Conservation (phyloP, 192 early-diverging fungal genomes). For the Nowakowskiella sp. region DNA sequence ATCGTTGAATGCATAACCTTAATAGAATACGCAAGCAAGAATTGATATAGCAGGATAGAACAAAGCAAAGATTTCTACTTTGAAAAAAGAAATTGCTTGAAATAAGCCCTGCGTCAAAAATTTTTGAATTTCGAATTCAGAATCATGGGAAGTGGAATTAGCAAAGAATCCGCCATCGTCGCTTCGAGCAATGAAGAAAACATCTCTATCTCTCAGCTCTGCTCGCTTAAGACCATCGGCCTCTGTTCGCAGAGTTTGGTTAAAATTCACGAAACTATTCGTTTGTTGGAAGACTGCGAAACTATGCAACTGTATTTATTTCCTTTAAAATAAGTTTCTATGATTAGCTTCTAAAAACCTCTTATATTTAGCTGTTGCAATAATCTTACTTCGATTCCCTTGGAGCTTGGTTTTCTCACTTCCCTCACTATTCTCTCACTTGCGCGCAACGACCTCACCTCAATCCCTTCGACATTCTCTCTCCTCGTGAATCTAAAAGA, state of each 20-base stretch:
- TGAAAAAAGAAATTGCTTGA: no score
- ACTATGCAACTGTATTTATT: slow-evolving; percentile 62
- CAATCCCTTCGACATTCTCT: slow-evolving; percentile 61
- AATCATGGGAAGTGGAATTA: no score
- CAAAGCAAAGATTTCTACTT: no score
- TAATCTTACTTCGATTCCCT: slow-evolving; percentile 56
- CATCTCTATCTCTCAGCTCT: no score
- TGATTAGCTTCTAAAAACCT: slow-evolving; percentile 3
- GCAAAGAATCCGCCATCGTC: no score
- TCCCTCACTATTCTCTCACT: slow-evolving; percentile 59
- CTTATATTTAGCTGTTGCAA: slow-evolving; percentile 63
- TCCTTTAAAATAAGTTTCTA: slow-evolving; percentile 11
- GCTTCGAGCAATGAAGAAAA: no score
- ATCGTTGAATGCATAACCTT: no score
- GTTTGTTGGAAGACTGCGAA: slow-evolving; percentile 50
- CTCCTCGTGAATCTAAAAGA: slow-evolving; percentile 56
- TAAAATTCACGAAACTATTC: slow-evolving; percentile 60
- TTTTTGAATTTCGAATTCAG: no score
- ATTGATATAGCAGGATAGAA: no score
- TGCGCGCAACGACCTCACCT: slow-evolving; percentile 52
- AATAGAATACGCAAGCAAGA: no score
- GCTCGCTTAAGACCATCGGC: slow-evolving; percentile 36
- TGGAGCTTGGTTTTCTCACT: slow-evolving; percentile 64
- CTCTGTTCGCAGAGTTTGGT: slow-evolving; percentile 53
- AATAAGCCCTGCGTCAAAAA: no score